Evolutionary conservation across 192 early-diverging fungal genomes (phyloP).

Genomic region (Backusella macrospora): DNA sequence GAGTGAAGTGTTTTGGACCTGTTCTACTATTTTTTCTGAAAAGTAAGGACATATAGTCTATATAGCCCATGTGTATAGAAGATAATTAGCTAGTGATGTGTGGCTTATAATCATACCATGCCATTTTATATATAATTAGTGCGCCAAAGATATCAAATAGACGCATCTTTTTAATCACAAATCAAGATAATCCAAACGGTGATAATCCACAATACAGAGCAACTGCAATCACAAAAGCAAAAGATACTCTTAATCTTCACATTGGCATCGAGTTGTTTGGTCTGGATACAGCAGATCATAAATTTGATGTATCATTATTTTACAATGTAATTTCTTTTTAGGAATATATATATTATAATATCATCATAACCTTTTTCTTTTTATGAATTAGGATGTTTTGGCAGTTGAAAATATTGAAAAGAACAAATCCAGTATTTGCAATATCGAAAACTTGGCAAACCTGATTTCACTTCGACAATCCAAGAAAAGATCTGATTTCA

Average conservation of each 20-base stretch:
- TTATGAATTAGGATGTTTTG: not conserved
- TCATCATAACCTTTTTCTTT: no score
- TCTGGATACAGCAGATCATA: constrained; percentile 48
- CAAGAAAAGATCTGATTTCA: constrained; percentile 62
- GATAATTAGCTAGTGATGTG: no score
- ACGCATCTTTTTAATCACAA: constrained; percentile 75
- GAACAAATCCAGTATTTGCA: constrained; percentile 24
- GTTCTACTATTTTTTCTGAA: constrained; percentile 60
- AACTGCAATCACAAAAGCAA: constrained; percentile 60
- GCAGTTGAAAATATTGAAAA: not conserved
- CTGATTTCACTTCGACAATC: constrained; percentile 63
- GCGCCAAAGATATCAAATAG: constrained; percentile 55
- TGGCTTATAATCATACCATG: no score
- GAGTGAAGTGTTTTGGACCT: constrained; percentile 66
- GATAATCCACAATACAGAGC: constrained; percentile 48
- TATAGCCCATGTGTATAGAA: no score
- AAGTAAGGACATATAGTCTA: constrained; percentile 53
- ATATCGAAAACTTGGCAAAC: constrained; percentile 52
- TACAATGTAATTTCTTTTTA: constrained; percentile 54
- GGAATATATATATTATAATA: no score
- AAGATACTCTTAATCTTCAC: constrained; percentile 58
- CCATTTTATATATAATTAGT: constrained; percentile 15
- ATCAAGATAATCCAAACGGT: constrained; percentile 65
- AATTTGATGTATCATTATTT: constrained; percentile 61
- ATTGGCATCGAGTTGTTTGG: constrained; percentile 68